Conservation (phyloP, 2,329 filamentous ascomycete species). For the Aspergillus tubingensis region DNA sequence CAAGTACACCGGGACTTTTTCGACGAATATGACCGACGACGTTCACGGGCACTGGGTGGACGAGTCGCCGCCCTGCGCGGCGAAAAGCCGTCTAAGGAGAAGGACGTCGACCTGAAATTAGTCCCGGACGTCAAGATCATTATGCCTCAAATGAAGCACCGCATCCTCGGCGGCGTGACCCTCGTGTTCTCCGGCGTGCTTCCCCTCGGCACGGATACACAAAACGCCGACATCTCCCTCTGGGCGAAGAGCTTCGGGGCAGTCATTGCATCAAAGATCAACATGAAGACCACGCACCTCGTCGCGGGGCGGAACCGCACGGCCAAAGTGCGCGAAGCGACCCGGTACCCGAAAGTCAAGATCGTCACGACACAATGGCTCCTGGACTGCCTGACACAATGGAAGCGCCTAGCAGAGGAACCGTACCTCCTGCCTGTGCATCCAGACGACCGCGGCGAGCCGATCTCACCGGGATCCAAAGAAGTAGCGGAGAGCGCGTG, state of each 20-base stretch:
- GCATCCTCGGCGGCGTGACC: conserved; percentile 71
- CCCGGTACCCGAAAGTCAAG: conserved; percentile 75
- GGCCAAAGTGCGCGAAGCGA: conserved; percentile 85
- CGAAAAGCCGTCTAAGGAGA: conserved; percentile 47
- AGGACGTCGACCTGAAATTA: conserved; percentile 55
- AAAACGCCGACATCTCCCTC: conserved; percentile 80
- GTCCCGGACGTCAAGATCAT: conserved; percentile 85
- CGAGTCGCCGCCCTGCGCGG: conserved; percentile 54
- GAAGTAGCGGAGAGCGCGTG: conserved; percentile 49
- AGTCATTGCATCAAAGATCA: conserved; percentile 49
- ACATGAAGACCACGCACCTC: conserved; percentile 52
- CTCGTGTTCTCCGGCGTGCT: conserved; percentile 91
- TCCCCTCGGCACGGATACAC: conserved; percentile 75
- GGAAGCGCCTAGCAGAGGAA: conserved; percentile 76
- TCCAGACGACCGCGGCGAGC: conserved; percentile 61
- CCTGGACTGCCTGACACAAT: conserved; percentile 77
- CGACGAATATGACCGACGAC: conserved; percentile 70
- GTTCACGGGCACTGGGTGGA: conserved; percentile 46
- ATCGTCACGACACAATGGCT: conserved; percentile 94
- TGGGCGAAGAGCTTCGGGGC: conserved; percentile 89
- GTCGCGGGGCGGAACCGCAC: conserved; percentile 68
- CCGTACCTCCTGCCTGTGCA: conserved; percentile 79
- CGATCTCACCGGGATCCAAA: conserved; percentile 42
- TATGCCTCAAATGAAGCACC: conserved; percentile 78
- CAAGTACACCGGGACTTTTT: conserved; percentile 79